phyloP scores from a whole-genome alignment of 2,329 filamentous ascomycete genomes.

The Aureobasidium sp. region DNA sequence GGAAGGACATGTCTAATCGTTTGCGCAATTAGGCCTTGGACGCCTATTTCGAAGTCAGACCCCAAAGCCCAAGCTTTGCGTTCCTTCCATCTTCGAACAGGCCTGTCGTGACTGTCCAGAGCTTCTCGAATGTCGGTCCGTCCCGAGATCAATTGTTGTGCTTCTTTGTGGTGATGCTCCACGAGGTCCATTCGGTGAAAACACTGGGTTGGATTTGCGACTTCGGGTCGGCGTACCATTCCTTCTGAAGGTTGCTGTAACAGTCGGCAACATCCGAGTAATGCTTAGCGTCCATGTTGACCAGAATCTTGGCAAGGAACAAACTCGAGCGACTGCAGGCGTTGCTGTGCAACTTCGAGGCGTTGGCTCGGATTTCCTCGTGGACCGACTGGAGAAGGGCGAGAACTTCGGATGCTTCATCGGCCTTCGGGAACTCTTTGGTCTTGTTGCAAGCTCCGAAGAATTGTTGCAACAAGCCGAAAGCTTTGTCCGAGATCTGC shows the following conservation, averaged over 20 bases:
- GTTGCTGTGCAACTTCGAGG: slow-evolving; percentile 61
- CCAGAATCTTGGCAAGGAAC: slow-evolving; percentile 55
- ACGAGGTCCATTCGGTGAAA: slow-evolving; percentile 40
- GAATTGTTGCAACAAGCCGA: slow-evolving; percentile 62
- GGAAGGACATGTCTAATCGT: not conserved
- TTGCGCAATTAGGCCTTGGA: slow-evolving; percentile 4
- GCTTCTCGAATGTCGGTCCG: slow-evolving; percentile 4
- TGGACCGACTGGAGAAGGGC: slow-evolving; percentile 59
- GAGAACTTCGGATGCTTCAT: slow-evolving; percentile 38
- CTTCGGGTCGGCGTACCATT: slow-evolving; percentile 35
- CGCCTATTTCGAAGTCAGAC: slow-evolving; percentile 1
- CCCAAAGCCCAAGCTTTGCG: not conserved
- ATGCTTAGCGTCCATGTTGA: slow-evolving; percentile 36
- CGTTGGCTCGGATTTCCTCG: slow-evolving; percentile 52
- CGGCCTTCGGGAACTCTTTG: slow-evolving; percentile 36
- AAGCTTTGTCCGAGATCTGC: slow-evolving; percentile 64
- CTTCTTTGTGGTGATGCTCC: slow-evolving; percentile 27
- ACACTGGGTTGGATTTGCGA: slow-evolving; percentile 33
- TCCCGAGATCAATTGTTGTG: slow-evolving; percentile 10
- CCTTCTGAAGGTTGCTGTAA: slow-evolving; percentile 34
- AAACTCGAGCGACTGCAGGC: slow-evolving; percentile 67
- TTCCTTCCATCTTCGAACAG: not conserved
- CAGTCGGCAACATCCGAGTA: slow-evolving; percentile 31
- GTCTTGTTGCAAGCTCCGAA: slow-evolving; percentile 52
- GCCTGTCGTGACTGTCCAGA: not conserved